These are phyloP conservation scores for Trametes meyenii DNA, from an alignment of 768 basidiomycete species.

Conservation along the genomic window DNA sequence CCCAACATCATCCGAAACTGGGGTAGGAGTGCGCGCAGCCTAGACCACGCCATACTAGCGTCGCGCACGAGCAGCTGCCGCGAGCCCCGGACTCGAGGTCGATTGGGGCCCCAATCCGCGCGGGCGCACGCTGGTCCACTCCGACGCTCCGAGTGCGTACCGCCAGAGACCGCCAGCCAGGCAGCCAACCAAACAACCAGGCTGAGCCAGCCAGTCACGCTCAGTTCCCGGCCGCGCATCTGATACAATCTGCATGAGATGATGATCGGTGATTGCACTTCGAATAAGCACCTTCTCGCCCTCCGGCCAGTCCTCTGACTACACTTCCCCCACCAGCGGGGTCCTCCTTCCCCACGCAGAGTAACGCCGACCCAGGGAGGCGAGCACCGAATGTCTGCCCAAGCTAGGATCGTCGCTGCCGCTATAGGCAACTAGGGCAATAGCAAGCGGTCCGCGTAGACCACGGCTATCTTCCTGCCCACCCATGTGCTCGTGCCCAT, in stretches of 20 bases:
- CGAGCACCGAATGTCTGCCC: neutral
- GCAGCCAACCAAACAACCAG: neutral
- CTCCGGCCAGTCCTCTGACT: conserved; percentile 18
- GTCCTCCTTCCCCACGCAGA: conserved; percentile 1
- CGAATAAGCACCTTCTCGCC: conserved; percentile 18
- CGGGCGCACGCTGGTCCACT: neutral
- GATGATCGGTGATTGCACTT: conserved; percentile 29
- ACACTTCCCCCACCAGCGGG: conserved; percentile 11
- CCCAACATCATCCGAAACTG: conserved; percentile 22
- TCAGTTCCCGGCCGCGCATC: conserved; percentile 10
- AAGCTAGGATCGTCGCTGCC: conserved; percentile 19
- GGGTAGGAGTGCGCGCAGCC: conserved; percentile 12
- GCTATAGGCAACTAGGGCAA: conserved; percentile 14
- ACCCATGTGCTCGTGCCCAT: neutral
- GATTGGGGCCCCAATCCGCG: conserved; percentile 10
- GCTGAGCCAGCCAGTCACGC: neutral
- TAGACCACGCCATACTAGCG: conserved; percentile 7
- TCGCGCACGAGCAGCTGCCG: neutral
- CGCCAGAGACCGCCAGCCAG: neutral
- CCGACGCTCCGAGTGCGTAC: neutral
- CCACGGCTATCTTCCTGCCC: conserved; percentile 17
- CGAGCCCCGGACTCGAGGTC: conserved; percentile 12
- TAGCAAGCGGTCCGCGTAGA: conserved; percentile 8
- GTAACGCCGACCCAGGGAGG: neutral
- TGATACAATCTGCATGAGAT: conserved; percentile 28